Base-by-base conservation (phyloP, 2,329 filamentous ascomycete genomes). In the Clonostachys byssicola region DNA sequence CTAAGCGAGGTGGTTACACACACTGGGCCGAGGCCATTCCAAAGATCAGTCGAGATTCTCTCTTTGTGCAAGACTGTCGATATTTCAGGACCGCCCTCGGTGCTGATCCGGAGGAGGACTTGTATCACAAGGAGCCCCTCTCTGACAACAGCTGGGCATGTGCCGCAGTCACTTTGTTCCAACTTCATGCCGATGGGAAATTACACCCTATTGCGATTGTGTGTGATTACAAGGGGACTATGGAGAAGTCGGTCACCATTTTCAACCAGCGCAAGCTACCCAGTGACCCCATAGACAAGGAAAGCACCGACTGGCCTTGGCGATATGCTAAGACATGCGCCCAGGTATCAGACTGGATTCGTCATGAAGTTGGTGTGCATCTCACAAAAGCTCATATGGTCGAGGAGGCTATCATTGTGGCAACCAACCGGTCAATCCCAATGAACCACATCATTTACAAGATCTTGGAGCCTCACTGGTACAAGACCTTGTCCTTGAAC, bases 301-400 rank as follows among this genome's bases (percentile, higher is more conserved):
- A 75, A 50, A 65, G 63, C 44, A 55, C 58, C 2, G 74, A 78
- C 57, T 78, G 72, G 72, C 63, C 73, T 0, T 78, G 75, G 74
- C 60, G 75, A 41, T 77, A 76, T 53, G 74, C 75, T 17, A 78
- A 77, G 57, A 74, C 67, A 1, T 75, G 70, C 42, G 67, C 66
- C 2, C 73, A 76, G 48, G 62, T 66, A 2, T 63, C 69, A 2
- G 74, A 77, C 56, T 78, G 73, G 74, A 56, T 66, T 45, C 63
- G 68, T 5, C 74, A 78, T 49, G 73, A 77, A 54, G 50, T 75
- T 14, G 60, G 59, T 5, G 65, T 75, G 3, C 75, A 78, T 49
- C 63, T 78, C 6, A 66, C 63, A 5, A 56, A 71, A 12, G 66
- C 69, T 0, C 73, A 77, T 53, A 56, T 75, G 9, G 59, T 77